Evolutionary conservation across 768 basidiomycete genomes (phyloP).

Genomic region (Lepiota subincarnata): DNA sequence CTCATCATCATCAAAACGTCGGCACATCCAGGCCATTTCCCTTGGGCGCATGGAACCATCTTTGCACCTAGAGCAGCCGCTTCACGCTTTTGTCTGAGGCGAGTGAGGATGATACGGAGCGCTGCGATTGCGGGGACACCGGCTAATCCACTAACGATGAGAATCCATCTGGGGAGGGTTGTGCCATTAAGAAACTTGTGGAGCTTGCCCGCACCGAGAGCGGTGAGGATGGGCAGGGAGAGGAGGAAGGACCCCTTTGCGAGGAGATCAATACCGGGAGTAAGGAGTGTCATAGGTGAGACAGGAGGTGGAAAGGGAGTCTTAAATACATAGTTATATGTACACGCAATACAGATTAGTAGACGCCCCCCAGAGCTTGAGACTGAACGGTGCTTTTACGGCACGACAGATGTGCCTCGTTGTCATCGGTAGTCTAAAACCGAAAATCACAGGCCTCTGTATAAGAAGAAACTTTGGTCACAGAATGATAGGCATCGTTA

Average conservation of each 20-base stretch:
- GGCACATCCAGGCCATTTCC: conserved; percentile 40
- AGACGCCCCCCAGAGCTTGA: not conserved
- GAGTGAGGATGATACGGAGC: conserved; percentile 25
- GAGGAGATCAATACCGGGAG: conserved; percentile 34
- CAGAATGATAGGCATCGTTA: not conserved
- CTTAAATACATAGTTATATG: not conserved
- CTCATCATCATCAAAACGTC: conserved; percentile 36
- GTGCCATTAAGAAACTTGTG: conserved; percentile 13
- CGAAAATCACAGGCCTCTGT: conserved; percentile 6
- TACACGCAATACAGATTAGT: not conserved
- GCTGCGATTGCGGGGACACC: conserved; percentile 30
- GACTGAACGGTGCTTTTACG: not conserved
- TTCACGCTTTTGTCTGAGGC: conserved; percentile 27
- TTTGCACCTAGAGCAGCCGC: conserved; percentile 46
- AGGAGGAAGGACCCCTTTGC: conserved; percentile 19
- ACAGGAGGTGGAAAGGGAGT: not conserved
- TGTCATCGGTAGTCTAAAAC: too few species aligned
- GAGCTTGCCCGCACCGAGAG: conserved; percentile 10
- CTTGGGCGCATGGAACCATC: conserved; percentile 32
- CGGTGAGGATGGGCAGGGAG: conserved; percentile 13
- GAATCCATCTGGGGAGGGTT: conserved; percentile 34
- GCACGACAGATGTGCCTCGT: not conserved
- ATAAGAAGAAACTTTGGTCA: not conserved
- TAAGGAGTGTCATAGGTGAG: conserved; percentile 22
- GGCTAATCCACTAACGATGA: conserved; percentile 26